Conservation (phyloP, 2,329 filamentous ascomycete species). For the Verticillium isaacii region DNA sequence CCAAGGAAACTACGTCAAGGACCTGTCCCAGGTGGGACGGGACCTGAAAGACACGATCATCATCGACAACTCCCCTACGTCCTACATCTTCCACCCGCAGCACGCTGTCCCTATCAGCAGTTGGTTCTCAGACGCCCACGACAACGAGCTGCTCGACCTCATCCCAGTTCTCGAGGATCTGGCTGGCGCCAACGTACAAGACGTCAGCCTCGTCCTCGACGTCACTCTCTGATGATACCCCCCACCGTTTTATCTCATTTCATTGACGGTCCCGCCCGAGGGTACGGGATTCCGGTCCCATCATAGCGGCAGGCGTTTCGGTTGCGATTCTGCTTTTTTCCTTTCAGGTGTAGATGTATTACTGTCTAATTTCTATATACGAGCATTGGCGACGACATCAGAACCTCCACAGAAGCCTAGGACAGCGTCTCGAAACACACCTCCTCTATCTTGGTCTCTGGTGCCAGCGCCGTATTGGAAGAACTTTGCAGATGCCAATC, state of each 20-base stretch:
- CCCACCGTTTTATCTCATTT: conserved; percentile 23
- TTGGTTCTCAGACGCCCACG: conserved; percentile 99
- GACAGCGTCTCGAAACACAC: not conserved
- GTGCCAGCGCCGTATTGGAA: not conserved
- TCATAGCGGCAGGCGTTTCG: conserved; percentile 54
- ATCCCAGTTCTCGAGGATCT: conserved; percentile 98
- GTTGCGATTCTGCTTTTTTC: conserved; percentile 34
- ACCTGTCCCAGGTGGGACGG: conserved; percentile 92
- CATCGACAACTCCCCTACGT: conserved; percentile 98
- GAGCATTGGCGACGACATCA: conserved; percentile 10
- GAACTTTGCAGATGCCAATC: not conserved
- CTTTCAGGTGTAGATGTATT: conserved; percentile 46
- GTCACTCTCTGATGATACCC: conserved; percentile 62
- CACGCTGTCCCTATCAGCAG: conserved; percentile 98
- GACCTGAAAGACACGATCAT: conserved; percentile 98
- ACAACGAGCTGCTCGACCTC: conserved; percentile 95
- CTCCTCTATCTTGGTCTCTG: not conserved
- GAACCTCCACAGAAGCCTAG: not conserved
- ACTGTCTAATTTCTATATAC: conserved; percentile 47
- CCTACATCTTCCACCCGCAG: conserved; percentile 99
- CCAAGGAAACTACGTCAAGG: conserved; percentile 99
- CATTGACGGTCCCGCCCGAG: conserved; percentile 14
- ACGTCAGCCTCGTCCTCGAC: conserved; percentile 96
- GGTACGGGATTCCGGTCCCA: conserved; percentile 20
- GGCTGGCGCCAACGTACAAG: conserved; percentile 79